Evolutionary conservation across 768 basidiomycete genomes (phyloP).

Genomic region (Lentinula sp.): DNA sequence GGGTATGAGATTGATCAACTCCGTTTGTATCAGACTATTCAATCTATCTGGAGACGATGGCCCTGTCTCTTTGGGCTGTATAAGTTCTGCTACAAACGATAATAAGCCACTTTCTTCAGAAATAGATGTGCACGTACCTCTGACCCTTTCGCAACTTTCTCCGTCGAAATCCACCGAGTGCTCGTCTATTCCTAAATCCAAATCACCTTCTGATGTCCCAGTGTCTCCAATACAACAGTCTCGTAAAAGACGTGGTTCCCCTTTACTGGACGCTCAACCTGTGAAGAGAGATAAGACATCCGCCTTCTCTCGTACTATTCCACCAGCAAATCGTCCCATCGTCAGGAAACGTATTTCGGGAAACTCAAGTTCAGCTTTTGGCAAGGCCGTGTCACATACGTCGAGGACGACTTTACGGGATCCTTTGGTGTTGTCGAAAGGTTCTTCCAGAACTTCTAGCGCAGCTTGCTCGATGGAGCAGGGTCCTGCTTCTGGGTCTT

Average conservation of each 20-base stretch:
- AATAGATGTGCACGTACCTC: constrained; percentile 8
- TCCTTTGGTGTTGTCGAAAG: background rate
- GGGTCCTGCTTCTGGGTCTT: background rate
- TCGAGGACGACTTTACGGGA: background rate
- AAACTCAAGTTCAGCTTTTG: background rate
- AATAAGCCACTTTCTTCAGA: background rate
- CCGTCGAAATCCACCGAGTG: constrained; percentile 21
- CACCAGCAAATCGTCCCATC: constrained; percentile 4
- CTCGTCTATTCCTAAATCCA: background rate
- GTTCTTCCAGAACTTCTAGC: background rate
- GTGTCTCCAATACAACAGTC: constrained; percentile 35
- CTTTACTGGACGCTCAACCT: constrained; percentile 14
- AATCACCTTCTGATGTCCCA: constrained; percentile 6
- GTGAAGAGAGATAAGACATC: constrained; percentile 26
- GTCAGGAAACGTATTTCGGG: background rate
- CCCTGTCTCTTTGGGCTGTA: background rate
- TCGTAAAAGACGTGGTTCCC: constrained; percentile 41
- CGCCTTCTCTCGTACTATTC: constrained; percentile 1
- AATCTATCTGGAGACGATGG: background rate
- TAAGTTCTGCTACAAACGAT: constrained; percentile 11
- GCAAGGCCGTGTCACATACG: background rate
- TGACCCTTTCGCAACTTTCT: constrained; percentile 50
- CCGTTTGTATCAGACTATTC: background rate
- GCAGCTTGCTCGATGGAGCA: background rate
- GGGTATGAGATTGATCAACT: background rate